Conservation (phyloP, 352 stramenopile species). For the Phytopythium cucurbitacearum region DNA sequence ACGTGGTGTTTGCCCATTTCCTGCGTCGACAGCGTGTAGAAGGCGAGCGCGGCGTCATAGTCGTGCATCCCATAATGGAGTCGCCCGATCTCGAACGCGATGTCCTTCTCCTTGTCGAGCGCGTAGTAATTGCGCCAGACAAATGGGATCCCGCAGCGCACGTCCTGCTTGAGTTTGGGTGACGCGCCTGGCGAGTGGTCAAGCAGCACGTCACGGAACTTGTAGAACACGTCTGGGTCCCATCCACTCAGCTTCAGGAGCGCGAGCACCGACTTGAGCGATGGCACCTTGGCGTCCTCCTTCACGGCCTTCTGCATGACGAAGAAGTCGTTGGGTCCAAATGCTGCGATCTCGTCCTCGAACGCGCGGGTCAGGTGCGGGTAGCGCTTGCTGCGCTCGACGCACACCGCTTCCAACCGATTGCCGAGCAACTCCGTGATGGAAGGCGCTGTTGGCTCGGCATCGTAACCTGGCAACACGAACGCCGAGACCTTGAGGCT, state of each 20-base stretch:
- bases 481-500: constrained; percentile 91
- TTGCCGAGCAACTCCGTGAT: constrained; percentile 46
- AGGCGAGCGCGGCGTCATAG: constrained; percentile 87
- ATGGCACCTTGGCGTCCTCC: constrained; percentile 76
- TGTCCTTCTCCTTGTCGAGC: constrained; percentile 91
- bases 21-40: constrained; percentile 82
- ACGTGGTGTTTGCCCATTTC: constrained; percentile 94
- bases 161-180: constrained; percentile 71
- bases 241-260: constrained; percentile 91
- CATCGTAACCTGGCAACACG: constrained; percentile 47
- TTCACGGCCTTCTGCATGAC: constrained; percentile 90
- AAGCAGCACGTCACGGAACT: constrained; percentile 91
- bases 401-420: constrained; percentile 57
- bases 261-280: constrained; percentile 84
- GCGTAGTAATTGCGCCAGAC: constrained; percentile 93
- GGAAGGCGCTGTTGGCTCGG: constrained; percentile 5
- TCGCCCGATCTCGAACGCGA: constrained; percentile 87
- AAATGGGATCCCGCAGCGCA: constrained; percentile 78
- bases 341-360: constrained; percentile 80
- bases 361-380: constrained; percentile 76
- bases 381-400: constrained; percentile 51
- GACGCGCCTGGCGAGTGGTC: constrained; percentile 72
- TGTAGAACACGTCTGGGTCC: constrained; percentile 95
- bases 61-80: constrained; percentile 93
- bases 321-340: constrained; percentile 95